phyloP scores from a whole-genome alignment of 805 yeast genomes.

The Spencermartinsiella europaea region DNA sequence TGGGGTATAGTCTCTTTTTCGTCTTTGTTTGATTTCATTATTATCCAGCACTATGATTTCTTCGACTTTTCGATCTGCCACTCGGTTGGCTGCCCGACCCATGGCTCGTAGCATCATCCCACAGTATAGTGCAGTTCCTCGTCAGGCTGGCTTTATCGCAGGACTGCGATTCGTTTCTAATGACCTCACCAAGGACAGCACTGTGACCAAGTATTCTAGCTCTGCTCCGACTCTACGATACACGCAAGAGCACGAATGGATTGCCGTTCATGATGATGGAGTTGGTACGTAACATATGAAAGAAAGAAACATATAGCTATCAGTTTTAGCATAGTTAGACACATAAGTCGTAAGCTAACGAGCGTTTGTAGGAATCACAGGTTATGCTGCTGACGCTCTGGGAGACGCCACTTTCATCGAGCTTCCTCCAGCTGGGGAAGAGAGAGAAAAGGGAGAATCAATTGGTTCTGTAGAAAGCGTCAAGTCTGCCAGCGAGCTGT shows the following conservation, averaged over 20 bases:
- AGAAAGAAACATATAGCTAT: too few species aligned
- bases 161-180: conserved; percentile 27
- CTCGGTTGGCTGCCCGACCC: conserved; percentile 4
- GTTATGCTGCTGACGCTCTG: conserved; percentile 90
- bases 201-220: conserved; percentile 27
- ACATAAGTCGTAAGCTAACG: not conserved
- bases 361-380: conserved; percentile 83
- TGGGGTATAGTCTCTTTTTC: too few species aligned
- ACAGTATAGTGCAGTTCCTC: conserved; percentile 2
- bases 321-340: too few species aligned
- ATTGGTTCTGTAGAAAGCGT: conserved; percentile 94
- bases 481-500: conserved; percentile 89
- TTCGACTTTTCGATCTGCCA: not conserved
- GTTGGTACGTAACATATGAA: conserved; percentile 32
- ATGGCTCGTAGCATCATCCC: conserved; percentile 5
- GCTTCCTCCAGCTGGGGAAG: conserved; percentile 68
- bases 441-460: conserved; percentile 66
- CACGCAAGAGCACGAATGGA: conserved; percentile 94
- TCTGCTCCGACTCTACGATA: conserved; percentile 37
- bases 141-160: conserved; percentile 2
- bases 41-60: too few species aligned
- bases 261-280: conserved; percentile 78
- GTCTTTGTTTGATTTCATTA: too few species aligned
- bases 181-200: conserved; percentile 25
- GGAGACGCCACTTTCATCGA: conserved; percentile 97